These are phyloP conservation scores for Colletotrichum sp. DNA, from an alignment of 2,329 filamentous ascomycete genomes.

Conservation along the genomic window DNA sequence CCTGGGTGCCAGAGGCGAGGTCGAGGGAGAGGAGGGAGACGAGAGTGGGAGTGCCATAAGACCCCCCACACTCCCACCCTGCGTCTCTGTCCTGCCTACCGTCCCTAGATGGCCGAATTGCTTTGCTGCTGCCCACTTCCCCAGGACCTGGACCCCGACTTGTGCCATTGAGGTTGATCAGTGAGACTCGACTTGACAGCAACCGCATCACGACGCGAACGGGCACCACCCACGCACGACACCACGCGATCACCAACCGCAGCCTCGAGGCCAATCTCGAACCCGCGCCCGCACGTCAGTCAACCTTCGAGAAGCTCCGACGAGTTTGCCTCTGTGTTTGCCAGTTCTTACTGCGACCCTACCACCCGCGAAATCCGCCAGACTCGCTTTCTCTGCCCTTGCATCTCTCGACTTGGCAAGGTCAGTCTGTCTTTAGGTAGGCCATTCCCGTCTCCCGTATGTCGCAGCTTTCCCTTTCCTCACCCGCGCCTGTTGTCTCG, in stretches of 20 bases:
- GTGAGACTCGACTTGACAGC: not conserved
- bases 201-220: not conserved
- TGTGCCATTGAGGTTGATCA: not conserved
- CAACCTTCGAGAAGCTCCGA: conserved; percentile 3
- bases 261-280: not conserved
- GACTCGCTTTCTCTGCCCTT: not conserved
- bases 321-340: not conserved
- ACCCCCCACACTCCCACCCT: conserved; percentile 12
- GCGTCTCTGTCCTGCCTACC: not conserved
- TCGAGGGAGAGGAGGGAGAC: not conserved
- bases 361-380: not conserved
- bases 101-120: not conserved
- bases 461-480: not conserved
- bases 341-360: not conserved
- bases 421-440: not conserved
- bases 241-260: not conserved
- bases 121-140: conserved; percentile 7
- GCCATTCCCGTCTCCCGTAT: not conserved
- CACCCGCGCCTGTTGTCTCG: not conserved
- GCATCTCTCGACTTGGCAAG: conserved; percentile 11
- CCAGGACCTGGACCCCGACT: not conserved
- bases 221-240: not conserved
- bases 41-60: conserved; percentile 12
- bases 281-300: not conserved
- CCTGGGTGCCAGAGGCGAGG: not conserved